Percentiles rank a stretch among this genome's conserved stretches.
phyloP scores from a whole-genome alignment of 768 basidiomycete genomes.

The Lactifluus echinatus region DNA sequence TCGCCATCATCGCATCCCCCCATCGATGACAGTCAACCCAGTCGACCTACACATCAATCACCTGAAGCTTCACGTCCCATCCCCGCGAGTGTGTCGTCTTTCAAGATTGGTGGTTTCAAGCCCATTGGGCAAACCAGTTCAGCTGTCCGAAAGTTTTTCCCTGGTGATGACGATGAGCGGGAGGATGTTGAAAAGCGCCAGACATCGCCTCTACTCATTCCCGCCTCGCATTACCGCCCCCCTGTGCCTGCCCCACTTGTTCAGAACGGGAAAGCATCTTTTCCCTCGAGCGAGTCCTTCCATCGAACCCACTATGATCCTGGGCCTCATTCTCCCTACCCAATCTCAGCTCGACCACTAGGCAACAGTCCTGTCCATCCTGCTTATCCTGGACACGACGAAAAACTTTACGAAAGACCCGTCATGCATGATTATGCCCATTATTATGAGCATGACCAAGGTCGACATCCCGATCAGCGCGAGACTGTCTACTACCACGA shows the following conservation, averaged over 20 bases:
- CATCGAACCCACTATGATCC: slow-evolving; percentile 12
- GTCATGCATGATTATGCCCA: slow-evolving; percentile 5
- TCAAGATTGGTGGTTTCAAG: slow-evolving; percentile 50
- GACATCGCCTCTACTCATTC: slow-evolving; percentile 9
- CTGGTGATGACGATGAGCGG: slow-evolving; percentile 64
- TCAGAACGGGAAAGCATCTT: slow-evolving; percentile 11
- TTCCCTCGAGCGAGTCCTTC: slow-evolving; percentile 9
- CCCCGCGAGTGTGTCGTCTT: slow-evolving; percentile 1
- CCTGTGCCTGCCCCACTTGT: slow-evolving; percentile 12
- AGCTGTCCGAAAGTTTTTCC: slow-evolving; percentile 71
- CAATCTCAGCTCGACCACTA: background rate
- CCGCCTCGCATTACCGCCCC: slow-evolving; percentile 13
- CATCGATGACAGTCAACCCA: slow-evolving; percentile 3
- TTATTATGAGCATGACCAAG: slow-evolving; percentile 15
- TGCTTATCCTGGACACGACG: background rate
- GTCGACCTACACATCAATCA: slow-evolving; percentile 7
- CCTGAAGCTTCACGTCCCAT: slow-evolving; percentile 1
- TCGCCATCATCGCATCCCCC: background rate
- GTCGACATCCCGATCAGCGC: slow-evolving; percentile 8
- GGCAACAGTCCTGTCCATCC: slow-evolving; percentile 13
- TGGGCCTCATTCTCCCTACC: slow-evolving; percentile 14
- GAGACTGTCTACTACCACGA: slow-evolving; percentile 6
- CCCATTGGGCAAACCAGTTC: slow-evolving; percentile 52
- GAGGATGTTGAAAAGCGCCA: slow-evolving; percentile 16
- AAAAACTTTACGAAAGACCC: slow-evolving; percentile 3